phyloP scores from a whole-genome alignment of 23 red algal genomes.

The Pyropia haitanensis region DNA sequence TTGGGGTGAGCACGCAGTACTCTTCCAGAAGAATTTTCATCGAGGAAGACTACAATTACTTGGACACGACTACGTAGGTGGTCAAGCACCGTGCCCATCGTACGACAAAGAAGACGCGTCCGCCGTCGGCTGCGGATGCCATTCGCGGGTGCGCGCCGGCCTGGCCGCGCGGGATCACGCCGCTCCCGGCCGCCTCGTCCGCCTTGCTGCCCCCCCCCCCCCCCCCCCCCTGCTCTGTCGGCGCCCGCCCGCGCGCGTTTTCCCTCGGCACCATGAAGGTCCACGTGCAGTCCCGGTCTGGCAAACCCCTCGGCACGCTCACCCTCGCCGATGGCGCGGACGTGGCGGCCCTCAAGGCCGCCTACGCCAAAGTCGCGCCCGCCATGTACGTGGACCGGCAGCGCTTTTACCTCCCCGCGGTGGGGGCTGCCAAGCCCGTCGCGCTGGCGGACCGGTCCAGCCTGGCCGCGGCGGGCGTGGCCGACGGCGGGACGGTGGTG shows the following conservation, averaged over 20 bases:
- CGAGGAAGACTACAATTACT: too few species aligned
- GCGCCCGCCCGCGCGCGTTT: not conserved
- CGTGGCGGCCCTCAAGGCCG: slow-evolving; percentile 7
- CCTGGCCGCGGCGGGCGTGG: not conserved
- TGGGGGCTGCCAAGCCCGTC: not conserved
- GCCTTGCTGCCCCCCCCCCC: too few species aligned
- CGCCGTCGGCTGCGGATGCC: too few species aligned
- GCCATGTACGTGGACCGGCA: slow-evolving; percentile 48
- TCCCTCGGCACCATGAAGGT: slow-evolving; percentile 18
- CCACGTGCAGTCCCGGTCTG: slow-evolving; percentile 13
- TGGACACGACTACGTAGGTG: too few species aligned
- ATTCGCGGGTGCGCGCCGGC: too few species aligned
- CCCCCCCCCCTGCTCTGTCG: too few species aligned
- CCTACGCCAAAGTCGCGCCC: slow-evolving; percentile 12
- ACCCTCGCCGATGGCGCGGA: slow-evolving; percentile 15
- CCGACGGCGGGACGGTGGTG: slow-evolving; percentile 31
- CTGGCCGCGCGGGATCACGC: too few species aligned
- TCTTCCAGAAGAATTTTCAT: too few species aligned
- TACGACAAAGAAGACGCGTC: too few species aligned
- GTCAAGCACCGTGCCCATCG: too few species aligned
- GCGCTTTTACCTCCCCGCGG: slow-evolving; percentile 18
- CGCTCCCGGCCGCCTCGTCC: too few species aligned
- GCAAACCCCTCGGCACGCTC: slow-evolving; percentile 22
- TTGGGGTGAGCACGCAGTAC: too few species aligned
- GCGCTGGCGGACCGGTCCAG: slow-evolving; percentile 4